Base-by-base conservation (phyloP, 2,329 filamentous ascomycete genomes). In the Penicillium sp. region DNA sequence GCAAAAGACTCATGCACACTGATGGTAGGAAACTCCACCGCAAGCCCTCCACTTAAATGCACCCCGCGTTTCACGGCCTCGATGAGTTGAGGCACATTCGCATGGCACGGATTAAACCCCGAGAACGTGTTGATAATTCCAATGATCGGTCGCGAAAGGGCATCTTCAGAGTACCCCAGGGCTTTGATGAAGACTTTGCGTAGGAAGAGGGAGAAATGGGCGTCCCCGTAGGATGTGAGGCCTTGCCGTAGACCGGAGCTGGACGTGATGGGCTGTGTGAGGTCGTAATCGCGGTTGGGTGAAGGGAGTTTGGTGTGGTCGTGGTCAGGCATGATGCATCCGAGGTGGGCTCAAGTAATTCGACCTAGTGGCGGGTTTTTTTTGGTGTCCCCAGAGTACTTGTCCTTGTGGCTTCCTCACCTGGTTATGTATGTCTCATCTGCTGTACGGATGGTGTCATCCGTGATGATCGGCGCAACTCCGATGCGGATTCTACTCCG, bases 121-220 rank as follows among this genome's bases (percentile, higher is more conserved):
- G 84, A 88, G 58, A 80, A 82, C 0, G 85, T 88, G 66, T 88
- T 86, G 64, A 86, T 80, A 50, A 89, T 83, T 42, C 85, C 85
- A n/a, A 88, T 74, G 46, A 88, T 85, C 2, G 85, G 85, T 1
- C 83, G 71, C 0, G 81, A 82, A 0, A 89, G 76, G 0, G 85
- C 81, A 58, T 86, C 83, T 55, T 88, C 85, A 49, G 80, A 82
- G 64, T 87, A 88, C 0, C 85, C 85, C 1, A 87, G 73, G 0
- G 85, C 84, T 65, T 88, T 88, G 71, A 88, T 88, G 66, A 88
- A 88, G 25, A 83, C 84, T 59, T 88, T 88, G 32, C 85, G 78
- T 0, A 88, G 74, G 60, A 88, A 88, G 2, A 88, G 75, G 0
- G 83, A 85, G 70, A 89, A 89, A 66, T 88, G 85, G 5, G 83